Evolutionary conservation across 345 rosid genomes (phyloP).

Genomic region (Excoecaria cochinchinensis): DNA sequence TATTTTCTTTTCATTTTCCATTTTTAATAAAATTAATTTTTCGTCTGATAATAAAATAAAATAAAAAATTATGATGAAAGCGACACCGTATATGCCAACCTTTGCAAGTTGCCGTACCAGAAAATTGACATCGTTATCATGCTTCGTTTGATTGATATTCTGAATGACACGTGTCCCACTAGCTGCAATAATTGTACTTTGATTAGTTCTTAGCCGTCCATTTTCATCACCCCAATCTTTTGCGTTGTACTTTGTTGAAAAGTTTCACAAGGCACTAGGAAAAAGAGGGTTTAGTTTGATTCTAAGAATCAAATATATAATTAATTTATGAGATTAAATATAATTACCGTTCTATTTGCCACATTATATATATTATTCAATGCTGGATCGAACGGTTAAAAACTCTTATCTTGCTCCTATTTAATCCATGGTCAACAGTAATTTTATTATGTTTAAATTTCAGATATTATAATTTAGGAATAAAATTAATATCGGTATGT

Average conservation of each 20-base stretch:
- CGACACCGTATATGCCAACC: constrained; percentile 19
- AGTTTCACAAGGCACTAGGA: background rate
- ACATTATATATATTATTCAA: too few relatives aligned
- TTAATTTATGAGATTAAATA: too few relatives aligned
- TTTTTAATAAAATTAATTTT: background rate
- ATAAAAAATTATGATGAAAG: background rate
- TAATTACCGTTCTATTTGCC: too few relatives aligned
- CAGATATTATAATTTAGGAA: too few relatives aligned
- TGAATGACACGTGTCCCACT: constrained; percentile 19
- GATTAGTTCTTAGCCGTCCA: constrained; percentile 18
- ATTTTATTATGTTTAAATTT: too few relatives aligned
- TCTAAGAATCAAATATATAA: background rate
- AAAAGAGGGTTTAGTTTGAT: background rate
- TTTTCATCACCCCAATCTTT: background rate
- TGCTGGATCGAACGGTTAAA: too few relatives aligned
- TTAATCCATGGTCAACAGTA: too few relatives aligned
- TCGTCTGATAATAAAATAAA: too few relatives aligned
- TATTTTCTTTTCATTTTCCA: background rate
- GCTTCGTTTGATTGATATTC: background rate
- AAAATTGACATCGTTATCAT: background rate
- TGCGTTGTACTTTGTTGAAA: constrained; percentile 19
- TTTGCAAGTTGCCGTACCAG: constrained; percentile 11
- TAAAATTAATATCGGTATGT: too few relatives aligned
- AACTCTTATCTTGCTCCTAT: too few relatives aligned
- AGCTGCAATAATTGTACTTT: constrained; percentile 18